Base-by-base conservation (phyloP, 2,329 filamentous ascomycete species). In the Cytospora paraplurivora region DNA sequence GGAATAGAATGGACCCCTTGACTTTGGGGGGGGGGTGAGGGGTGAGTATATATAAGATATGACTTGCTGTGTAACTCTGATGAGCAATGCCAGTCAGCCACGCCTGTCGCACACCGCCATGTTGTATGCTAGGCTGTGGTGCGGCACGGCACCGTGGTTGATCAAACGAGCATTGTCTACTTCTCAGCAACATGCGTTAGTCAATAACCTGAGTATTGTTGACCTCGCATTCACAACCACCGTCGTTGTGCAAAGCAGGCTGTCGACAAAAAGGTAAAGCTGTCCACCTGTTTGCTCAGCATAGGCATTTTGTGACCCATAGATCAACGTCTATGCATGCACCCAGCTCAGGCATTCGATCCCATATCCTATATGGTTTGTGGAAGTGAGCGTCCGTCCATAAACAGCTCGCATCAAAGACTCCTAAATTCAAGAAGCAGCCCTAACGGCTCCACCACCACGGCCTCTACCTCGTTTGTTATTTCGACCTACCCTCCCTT, bases 401-500 rank as follows among this genome's bases (percentile, higher is more conserved):
- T 50, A 21, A 19, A 21, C 17, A 3, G 35, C 27, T 8, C 35
- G 32, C n/a, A 7, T 35, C 19, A 15, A 15, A 19, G 32, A 19
- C 13, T 27, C 7, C 15, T 55, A 10, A 21, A n/a, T 7, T 11
- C 37, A 64, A 6, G 61, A 17, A 3, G 61, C 15, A 13, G 54
- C 44, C 47, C 38, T 62, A 17, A 33, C 62, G 27, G 32, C 27
- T 27, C 27, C 34, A 62, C 62, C 64, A 59, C 62, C 64, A 2
- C 64, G 57, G 15, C 58, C 62, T 33, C 55, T 50, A 1, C 57
- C 62, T 4, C 64, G 53, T 49, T 58, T 38, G 13, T 56, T 52
- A 11, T 59, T 53, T 19, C 65, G 59, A 17, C 65, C 54, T 10
- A 56, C 61, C 37, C 63, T 55, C 3, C 53, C 65, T 7, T 34